Conservation (phyloP, 306 rosid species). For the Acacia crassicarpa region DNA sequence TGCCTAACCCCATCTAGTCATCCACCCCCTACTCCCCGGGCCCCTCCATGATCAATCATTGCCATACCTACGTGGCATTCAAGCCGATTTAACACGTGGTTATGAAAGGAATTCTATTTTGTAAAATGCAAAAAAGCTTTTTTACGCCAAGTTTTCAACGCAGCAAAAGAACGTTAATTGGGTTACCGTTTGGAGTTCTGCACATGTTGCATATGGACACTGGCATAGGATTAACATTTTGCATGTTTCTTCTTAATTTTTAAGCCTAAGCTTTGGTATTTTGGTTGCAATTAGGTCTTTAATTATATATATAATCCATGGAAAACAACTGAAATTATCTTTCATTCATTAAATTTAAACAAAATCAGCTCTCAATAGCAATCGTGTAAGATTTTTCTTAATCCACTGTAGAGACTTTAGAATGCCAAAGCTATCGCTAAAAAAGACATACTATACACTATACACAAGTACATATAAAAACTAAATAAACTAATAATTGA, state of each 20-base stretch:
- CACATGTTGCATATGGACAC: neutral
- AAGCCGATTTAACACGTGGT: constrained; percentile 21
- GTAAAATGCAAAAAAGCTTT: too few species aligned
- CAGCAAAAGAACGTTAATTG: too few species aligned
- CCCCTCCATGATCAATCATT: neutral
- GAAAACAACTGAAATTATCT: neutral
- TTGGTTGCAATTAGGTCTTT: neutral
- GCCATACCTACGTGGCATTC: neutral
- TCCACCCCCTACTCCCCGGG: neutral
- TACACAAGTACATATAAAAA: neutral
- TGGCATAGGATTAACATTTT: neutral
- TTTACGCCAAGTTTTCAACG: too few species aligned
- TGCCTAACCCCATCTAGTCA: too few species aligned
- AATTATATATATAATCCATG: neutral
- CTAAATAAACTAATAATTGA: too few species aligned
- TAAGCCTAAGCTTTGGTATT: neutral
- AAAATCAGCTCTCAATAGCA: neutral
- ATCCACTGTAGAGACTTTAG: neutral
- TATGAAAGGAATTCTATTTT: too few species aligned
- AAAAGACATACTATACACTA: neutral
- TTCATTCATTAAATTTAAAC: neutral
- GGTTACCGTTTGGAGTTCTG: neutral
- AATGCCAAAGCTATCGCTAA: neutral
- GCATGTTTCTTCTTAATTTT: neutral
- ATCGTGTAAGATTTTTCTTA: neutral